phyloP scores from a whole-genome alignment of 768 basidiomycete genomes.

The Tulasnella sp. region DNA sequence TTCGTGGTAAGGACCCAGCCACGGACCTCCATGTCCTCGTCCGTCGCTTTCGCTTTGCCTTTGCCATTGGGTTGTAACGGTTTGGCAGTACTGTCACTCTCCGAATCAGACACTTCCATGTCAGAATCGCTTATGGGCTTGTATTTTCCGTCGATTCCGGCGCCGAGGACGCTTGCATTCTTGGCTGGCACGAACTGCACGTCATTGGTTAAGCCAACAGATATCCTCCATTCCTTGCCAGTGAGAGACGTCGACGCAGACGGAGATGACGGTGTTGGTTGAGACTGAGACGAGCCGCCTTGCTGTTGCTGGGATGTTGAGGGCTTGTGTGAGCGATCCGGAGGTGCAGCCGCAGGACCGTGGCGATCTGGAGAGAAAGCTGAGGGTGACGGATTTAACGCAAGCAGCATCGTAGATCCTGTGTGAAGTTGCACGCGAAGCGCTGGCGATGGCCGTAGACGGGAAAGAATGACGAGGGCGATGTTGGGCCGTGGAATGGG shows the following conservation, averaged over 20 bases:
- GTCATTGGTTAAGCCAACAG: conserved; percentile 15
- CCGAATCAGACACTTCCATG: neutral
- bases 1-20: neutral
- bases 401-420: neutral
- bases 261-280: neutral
- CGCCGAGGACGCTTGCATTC: conserved; percentile 19
- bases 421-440: neutral
- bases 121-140: conserved; percentile 64
- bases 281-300: neutral
- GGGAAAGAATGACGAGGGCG: conserved; percentile 3
- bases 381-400: neutral
- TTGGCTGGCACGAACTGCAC: conserved; percentile 28
- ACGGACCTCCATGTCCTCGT: neutral
- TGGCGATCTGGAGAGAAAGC: conserved; percentile 7
- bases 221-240: conserved; percentile 25
- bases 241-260: neutral
- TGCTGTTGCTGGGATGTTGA: neutral
- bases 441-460: neutral
- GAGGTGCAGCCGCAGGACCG: neutral
- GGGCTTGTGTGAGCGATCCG: neutral
- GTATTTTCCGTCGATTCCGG: conserved; percentile 47
- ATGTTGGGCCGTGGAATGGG: neutral
- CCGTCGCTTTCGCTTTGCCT: conserved; percentile 44
- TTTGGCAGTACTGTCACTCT: conserved; percentile 35
- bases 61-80: conserved; percentile 44